Percentiles rank a stretch among this genome's conserved stretches.
Evolutionary conservation across 1,139 yeast genomes (phyloP).

Genomic region (Candida freyschussii): DNA sequence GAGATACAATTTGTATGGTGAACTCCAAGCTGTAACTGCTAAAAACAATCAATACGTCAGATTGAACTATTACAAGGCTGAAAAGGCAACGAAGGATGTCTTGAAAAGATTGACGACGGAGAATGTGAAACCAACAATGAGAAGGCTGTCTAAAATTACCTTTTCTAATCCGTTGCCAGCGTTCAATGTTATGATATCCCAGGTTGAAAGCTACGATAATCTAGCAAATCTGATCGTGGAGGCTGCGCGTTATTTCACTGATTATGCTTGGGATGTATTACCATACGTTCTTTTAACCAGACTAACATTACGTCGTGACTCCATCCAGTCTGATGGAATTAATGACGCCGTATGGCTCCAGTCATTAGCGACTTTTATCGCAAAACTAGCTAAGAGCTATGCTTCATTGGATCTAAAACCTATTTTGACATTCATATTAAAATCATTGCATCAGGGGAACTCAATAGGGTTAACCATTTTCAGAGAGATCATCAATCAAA

Average conservation of each 20-base stretch:
- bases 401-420: conserved; percentile 51
- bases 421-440: conserved; percentile 55
- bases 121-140: conserved; percentile 71
- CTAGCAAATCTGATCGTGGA: conserved; percentile 74
- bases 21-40: conserved; percentile 51
- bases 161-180: conserved; percentile 82
- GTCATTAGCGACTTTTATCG: conserved; percentile 62
- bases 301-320: conserved; percentile 62
- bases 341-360: conserved; percentile 85
- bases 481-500: conserved; percentile 61
- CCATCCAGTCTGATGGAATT: conserved; percentile 75
- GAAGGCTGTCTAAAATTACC: conserved; percentile 71
- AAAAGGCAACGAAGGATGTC: conserved; percentile 75
- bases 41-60: conserved; percentile 57
- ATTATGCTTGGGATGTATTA: conserved; percentile 81
- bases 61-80: conserved; percentile 64
- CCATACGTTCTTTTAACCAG: conserved; percentile 71
- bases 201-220: conserved; percentile 90
- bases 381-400: conserved; percentile 54
- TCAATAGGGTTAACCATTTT: conserved; percentile 63
- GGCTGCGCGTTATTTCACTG: conserved; percentile 73
- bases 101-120: conserved; percentile 85
- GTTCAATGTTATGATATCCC: conserved; percentile 56
- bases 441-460: conserved; percentile 60
- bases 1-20: conserved; percentile 82